phyloP scores from a whole-genome alignment of 139 green algal genomes.

The Picochlorum sp. region DNA sequence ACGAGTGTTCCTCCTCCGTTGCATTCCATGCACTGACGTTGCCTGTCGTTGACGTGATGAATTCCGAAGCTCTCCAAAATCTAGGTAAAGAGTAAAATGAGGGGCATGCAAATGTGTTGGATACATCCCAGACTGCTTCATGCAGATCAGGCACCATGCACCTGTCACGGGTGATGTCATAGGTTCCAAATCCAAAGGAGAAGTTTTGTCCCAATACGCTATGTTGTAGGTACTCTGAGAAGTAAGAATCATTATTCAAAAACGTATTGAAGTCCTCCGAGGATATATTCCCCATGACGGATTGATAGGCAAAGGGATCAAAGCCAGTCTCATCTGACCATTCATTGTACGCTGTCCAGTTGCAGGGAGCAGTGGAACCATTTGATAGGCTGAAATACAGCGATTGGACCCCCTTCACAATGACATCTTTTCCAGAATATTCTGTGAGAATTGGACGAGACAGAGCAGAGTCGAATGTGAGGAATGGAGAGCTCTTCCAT shows the following conservation, averaged over 20 bases:
- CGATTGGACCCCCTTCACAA: constrained; percentile 8
- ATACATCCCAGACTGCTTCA: constrained; percentile 7
- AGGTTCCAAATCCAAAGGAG: constrained; percentile 5
- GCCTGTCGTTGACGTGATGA: constrained; percentile 9
- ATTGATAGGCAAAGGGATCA: constrained; percentile 9
- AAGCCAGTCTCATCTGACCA: constrained; percentile 20
- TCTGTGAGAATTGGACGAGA: constrained; percentile 6
- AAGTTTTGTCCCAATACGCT: constrained; percentile 12
- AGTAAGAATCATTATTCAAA: constrained; percentile 3
- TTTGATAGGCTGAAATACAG: constrained; percentile 7
- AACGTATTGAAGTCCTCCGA: constrained; percentile 5
- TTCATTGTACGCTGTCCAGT: neutral
- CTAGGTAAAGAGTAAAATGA: constrained; percentile 27
- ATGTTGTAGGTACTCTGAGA: neutral
- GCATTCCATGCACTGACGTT: constrained; percentile 1
- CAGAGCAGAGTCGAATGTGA: constrained; percentile 17
- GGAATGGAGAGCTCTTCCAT: neutral
- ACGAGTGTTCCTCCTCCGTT: constrained; percentile 10
- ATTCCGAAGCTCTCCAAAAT: constrained; percentile 14
- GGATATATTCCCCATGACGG: constrained; percentile 1
- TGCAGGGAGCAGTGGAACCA: constrained; percentile 6
- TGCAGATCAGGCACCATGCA: constrained; percentile 13
- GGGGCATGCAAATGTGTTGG: constrained; percentile 6
- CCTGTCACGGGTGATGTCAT: neutral
- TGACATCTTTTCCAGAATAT: constrained; percentile 10